Evolutionary conservation across 2,329 filamentous ascomycete species (phyloP).

Genomic region (Ophiostoma fasciatum): DNA sequence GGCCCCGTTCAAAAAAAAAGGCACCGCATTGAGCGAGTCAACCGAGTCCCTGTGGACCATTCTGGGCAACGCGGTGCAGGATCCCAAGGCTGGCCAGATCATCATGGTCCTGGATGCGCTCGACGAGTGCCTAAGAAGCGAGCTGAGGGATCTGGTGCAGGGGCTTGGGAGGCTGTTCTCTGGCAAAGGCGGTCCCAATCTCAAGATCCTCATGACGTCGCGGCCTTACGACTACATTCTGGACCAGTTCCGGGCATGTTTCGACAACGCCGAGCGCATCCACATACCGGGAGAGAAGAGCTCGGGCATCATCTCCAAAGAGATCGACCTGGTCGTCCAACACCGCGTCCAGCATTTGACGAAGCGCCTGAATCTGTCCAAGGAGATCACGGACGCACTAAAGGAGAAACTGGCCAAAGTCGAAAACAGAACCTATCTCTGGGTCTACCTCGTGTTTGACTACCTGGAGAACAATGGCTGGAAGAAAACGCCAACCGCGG

Average conservation of each 20-base stretch:
- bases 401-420: constrained; percentile 10
- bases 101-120: too few relatives aligned
- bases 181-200: too few relatives aligned
- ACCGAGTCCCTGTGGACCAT: constrained; percentile 20
- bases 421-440: constrained; percentile 22
- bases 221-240: too few relatives aligned
- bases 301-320: constrained; percentile 6
- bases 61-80: constrained; percentile 15
- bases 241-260: too few relatives aligned
- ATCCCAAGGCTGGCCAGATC: constrained; percentile 16
- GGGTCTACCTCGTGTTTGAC: too few relatives aligned
- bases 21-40: constrained; percentile 13
- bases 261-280: too few relatives aligned
- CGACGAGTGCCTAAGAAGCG: too few relatives aligned
- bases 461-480: constrained; percentile 1
- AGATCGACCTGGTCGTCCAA: constrained; percentile 6
- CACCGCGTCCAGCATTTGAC: constrained; percentile 3
- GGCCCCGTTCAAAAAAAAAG: constrained; percentile 13
- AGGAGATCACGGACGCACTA: constrained; percentile 9
- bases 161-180: too few relatives aligned
- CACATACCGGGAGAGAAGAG: constrained; percentile 7
- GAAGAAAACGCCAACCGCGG: constrained; percentile 8
- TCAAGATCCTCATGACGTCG: too few relatives aligned
- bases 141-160: too few relatives aligned
- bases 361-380: not conserved